phyloP scores from a whole-genome alignment of 2,329 filamentous ascomycete species.

The Penicillium crustosum region DNA sequence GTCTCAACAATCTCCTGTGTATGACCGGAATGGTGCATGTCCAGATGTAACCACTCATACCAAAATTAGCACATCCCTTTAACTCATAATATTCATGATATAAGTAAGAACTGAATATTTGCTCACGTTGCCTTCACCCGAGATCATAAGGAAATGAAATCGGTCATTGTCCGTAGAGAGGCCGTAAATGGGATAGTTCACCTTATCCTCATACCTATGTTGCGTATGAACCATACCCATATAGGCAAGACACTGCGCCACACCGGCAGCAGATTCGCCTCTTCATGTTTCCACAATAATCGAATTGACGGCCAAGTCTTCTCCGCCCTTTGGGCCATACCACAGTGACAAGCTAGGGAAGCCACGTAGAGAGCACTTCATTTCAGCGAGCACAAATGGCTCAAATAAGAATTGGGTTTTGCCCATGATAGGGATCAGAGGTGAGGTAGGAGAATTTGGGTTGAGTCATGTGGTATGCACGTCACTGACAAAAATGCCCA shows the following conservation, averaged over 20 bases:
- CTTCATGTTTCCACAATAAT: not conserved
- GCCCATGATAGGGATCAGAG: too few relatives aligned
- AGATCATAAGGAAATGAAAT: not conserved
- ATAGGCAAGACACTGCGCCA: not conserved
- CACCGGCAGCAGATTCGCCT: not conserved
- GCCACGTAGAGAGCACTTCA: too few relatives aligned
- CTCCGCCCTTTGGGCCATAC: too few relatives aligned
- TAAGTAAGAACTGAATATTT: not conserved
- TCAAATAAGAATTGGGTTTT: too few relatives aligned
- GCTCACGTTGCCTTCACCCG: too few relatives aligned
- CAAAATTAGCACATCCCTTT: too few relatives aligned
- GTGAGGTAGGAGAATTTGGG: too few relatives aligned
- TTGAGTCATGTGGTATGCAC: too few relatives aligned
- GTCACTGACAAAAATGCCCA: too few relatives aligned
- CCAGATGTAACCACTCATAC: too few relatives aligned
- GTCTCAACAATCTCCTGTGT: not conserved
- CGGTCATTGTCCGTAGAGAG: not conserved
- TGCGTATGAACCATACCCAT: not conserved
- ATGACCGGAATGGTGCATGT: not conserved
- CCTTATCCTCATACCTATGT: not conserved
- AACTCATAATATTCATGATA: not conserved
- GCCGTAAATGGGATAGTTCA: not conserved
- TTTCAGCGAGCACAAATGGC: too few relatives aligned
- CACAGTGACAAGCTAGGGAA: too few relatives aligned
- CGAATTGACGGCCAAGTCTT: not conserved